Percentiles rank a stretch among this genome's conserved stretches.
phyloP scores from a whole-genome alignment of 2,329 filamentous ascomycete genomes.

The Chaetomium sp. region DNA sequence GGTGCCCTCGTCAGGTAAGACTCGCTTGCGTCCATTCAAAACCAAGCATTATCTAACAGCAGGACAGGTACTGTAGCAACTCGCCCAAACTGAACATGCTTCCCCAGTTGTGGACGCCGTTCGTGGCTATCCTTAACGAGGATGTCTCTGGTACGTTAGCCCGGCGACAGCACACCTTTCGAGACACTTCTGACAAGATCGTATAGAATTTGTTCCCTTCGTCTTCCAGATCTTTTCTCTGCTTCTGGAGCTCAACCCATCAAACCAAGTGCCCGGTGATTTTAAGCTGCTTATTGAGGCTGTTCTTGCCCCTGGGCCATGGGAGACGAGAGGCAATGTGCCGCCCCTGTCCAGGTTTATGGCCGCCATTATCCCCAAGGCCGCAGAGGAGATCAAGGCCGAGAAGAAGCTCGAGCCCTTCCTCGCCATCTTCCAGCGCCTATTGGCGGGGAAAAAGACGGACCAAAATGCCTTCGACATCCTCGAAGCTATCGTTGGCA shows the following conservation, averaged over 20 bases:
- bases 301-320: slow-evolving; percentile 77
- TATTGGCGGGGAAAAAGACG: slow-evolving; percentile 78
- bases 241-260: slow-evolving; percentile 81
- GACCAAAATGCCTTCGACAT: slow-evolving; percentile 89
- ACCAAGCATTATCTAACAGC: slow-evolving; percentile 13
- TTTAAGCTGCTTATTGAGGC: slow-evolving; percentile 79
- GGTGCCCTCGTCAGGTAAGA: slow-evolving; percentile 77
- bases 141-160: slow-evolving; percentile 70
- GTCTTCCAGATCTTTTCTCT: slow-evolving; percentile 94
- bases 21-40: neutral
- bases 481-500: slow-evolving; percentile 75
- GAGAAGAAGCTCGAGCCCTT: slow-evolving; percentile 84
- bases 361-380: slow-evolving; percentile 79
- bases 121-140: slow-evolving; percentile 76
- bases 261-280: slow-evolving; percentile 74
- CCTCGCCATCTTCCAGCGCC: slow-evolving; percentile 93
- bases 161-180: neutral
- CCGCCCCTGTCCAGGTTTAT: slow-evolving; percentile 86
- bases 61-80: slow-evolving; percentile 62
- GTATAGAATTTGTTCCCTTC: slow-evolving; percentile 86
- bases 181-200: slow-evolving; percentile 1
- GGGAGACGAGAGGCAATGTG: slow-evolving; percentile 91
- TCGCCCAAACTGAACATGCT: slow-evolving; percentile 74
- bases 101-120: slow-evolving; percentile 77
- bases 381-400: slow-evolving; percentile 69